phyloP scores from a whole-genome alignment of 2,329 filamentous ascomycete genomes.

The Chaetomium olivaceum region DNA sequence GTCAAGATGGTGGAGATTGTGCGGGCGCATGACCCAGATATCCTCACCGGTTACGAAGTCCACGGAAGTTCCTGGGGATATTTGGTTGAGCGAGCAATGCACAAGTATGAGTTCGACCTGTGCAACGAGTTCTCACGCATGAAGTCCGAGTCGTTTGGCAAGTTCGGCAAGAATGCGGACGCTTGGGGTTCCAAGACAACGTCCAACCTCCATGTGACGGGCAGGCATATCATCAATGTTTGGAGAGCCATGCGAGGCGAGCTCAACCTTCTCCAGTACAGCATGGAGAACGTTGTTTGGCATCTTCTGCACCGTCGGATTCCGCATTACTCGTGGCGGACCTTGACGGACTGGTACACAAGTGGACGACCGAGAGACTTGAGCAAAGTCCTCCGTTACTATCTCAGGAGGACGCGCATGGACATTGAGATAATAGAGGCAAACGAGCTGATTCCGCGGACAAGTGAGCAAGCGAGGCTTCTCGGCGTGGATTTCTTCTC shows the following conservation, averaged over 20 bases:
- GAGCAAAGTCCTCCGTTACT: slow-evolving; percentile 75
- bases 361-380: slow-evolving; percentile 69
- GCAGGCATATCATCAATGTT: slow-evolving; percentile 93
- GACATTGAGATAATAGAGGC: slow-evolving; percentile 89
- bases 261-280: slow-evolving; percentile 88
- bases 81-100: slow-evolving; percentile 81
- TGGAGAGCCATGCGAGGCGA: slow-evolving; percentile 97
- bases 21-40: slow-evolving; percentile 80
- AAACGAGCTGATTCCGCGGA: slow-evolving; percentile 85
- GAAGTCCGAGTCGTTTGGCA: slow-evolving; percentile 77
- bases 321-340: slow-evolving; percentile 79
- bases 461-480: slow-evolving; percentile 89
- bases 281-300: slow-evolving; percentile 93
- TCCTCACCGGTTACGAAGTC: slow-evolving; percentile 92
- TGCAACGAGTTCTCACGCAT: slow-evolving; percentile 90
- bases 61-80: slow-evolving; percentile 95
- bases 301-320: slow-evolving; percentile 85
- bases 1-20: slow-evolving; percentile 87
- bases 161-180: slow-evolving; percentile 83
- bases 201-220: slow-evolving; percentile 88
- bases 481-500: slow-evolving; percentile 96
- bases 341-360: slow-evolving; percentile 79
- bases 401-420: slow-evolving; percentile 71
- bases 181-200: slow-evolving; percentile 94
- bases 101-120: slow-evolving; percentile 86